These are phyloP conservation scores for Echinosophora koreensis DNA, from an alignment of 306 rosid species.

Conservation along the genomic window DNA sequence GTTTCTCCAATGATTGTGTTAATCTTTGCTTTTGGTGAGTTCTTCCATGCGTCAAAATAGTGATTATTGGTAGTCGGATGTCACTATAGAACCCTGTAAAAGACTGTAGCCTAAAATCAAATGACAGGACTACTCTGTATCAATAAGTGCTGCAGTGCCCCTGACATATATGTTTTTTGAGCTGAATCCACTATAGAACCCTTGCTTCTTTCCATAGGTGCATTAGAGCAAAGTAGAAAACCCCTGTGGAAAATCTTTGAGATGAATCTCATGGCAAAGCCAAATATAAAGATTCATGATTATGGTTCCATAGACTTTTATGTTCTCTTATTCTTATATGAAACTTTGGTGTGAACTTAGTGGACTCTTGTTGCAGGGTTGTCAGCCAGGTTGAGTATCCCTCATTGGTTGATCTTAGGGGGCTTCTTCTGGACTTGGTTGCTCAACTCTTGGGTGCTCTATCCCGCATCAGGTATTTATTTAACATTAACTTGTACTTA, in stretches of 20 bases:
- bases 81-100: constrained; percentile 28
- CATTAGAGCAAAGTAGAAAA: not conserved
- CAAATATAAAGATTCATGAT: constrained; percentile 10
- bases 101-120: constrained; percentile 5
- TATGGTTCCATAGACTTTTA: constrained; percentile 7
- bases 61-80: not conserved
- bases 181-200: too few species aligned
- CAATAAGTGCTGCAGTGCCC: constrained; percentile 13
- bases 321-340: constrained; percentile 26
- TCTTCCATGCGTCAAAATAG: not conserved
- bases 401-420: constrained; percentile 95
- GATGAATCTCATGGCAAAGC: too few species aligned
- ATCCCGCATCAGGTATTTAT: constrained; percentile 93
- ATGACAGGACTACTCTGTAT: not conserved
- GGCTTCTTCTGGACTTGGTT: constrained; percentile 97
- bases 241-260: too few species aligned
- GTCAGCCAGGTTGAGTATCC: constrained; percentile 99
- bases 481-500: constrained; percentile 26
- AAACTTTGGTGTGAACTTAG: constrained; percentile 42
- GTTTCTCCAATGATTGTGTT: constrained; percentile 9
- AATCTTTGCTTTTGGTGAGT: constrained; percentile 4
- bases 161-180: constrained; percentile 9
- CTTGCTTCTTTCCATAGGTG: not conserved
- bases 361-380: constrained; percentile 79
- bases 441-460: constrained; percentile 98